Conservation (phyloP, 73 alveolate species). For the Tetrahymena borealis region DNA sequence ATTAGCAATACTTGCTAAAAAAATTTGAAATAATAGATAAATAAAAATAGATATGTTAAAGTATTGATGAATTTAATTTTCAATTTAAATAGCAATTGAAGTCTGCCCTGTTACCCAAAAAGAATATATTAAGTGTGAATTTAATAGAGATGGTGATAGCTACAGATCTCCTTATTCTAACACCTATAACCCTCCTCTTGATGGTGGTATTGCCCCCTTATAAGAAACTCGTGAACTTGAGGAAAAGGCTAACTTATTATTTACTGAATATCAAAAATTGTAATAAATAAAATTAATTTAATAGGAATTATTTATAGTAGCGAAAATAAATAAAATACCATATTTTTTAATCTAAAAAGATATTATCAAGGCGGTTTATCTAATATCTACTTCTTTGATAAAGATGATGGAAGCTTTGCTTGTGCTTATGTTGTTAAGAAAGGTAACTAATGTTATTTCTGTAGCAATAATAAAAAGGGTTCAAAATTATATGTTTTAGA, state of each 20-base stretch:
- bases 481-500: too few species aligned
- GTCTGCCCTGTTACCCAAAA: not conserved
- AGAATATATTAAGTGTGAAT: slow-evolving; percentile 48
- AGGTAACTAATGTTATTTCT: not conserved
- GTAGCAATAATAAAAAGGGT: too few species aligned
- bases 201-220: slow-evolving; percentile 36
- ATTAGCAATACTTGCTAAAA: too few species aligned
- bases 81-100: slow-evolving; percentile 3
- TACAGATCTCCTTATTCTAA: slow-evolving; percentile 54
- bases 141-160: slow-evolving; percentile 62
- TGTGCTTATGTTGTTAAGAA: slow-evolving; percentile 33
- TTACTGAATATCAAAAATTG: slow-evolving; percentile 40
- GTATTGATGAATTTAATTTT: too few species aligned
- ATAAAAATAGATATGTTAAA: too few species aligned
- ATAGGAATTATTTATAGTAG: not conserved
- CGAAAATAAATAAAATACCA: not conserved
- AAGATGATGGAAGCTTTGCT: slow-evolving; percentile 40
- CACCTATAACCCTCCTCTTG: slow-evolving; percentile 43
- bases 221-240: slow-evolving; percentile 34
- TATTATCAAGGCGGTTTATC: slow-evolving; percentile 35
- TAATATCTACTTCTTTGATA: slow-evolving; percentile 28
- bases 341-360: not conserved
- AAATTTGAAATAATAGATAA: too few species aligned
- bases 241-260: slow-evolving; percentile 28
- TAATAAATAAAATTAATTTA: not conserved